Percentiles rank a stretch among this genome's conserved stretches.
These are phyloP conservation scores for Macrotyloma uniflorum DNA, from an alignment of 306 rosid genomes.

Conservation along the genomic window DNA sequence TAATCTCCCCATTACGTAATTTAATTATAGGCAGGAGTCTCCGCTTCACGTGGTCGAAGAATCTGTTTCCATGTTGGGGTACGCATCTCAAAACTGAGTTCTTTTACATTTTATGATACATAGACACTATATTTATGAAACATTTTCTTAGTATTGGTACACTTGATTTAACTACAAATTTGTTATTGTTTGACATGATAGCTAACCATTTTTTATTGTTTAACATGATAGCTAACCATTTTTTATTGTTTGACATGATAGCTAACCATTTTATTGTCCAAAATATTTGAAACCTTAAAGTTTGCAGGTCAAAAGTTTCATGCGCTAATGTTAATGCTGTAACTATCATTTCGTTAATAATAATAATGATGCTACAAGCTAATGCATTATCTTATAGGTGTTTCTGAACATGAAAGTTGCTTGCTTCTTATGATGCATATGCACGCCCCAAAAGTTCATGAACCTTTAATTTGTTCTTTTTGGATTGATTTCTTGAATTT, in stretches of 20 bases:
- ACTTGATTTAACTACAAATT: not conserved
- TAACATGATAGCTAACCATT: not conserved
- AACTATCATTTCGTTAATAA: slow-evolving; percentile 51
- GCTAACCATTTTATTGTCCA: not conserved
- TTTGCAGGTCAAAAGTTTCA: not conserved
- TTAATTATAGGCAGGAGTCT: slow-evolving; percentile 57
- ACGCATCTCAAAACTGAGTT: slow-evolving; percentile 22
- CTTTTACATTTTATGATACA: not conserved
- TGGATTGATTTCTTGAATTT: not conserved
- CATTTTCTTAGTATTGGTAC: too few species aligned
- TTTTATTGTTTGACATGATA: slow-evolving; percentile 1
- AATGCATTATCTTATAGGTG: not conserved
- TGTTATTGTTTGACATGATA: not conserved
- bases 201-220: not conserved
- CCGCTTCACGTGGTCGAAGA: slow-evolving; percentile 77
- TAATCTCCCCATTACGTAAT: slow-evolving; percentile 56
- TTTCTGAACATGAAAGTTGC: slow-evolving; percentile 31
- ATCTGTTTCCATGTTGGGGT: slow-evolving; percentile 76
- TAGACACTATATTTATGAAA: too few species aligned
- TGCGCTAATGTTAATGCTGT: not conserved
- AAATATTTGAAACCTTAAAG: not conserved
- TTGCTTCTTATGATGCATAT: slow-evolving; percentile 40
- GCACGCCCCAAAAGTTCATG: not conserved
- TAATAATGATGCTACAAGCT: too few species aligned
- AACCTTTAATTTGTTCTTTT: too few species aligned